Percentiles rank a stretch among this genome's conserved stretches.
Conservation (phyloP, 306 rosid species). For the Cotoneaster glaucophyllus region DNA sequence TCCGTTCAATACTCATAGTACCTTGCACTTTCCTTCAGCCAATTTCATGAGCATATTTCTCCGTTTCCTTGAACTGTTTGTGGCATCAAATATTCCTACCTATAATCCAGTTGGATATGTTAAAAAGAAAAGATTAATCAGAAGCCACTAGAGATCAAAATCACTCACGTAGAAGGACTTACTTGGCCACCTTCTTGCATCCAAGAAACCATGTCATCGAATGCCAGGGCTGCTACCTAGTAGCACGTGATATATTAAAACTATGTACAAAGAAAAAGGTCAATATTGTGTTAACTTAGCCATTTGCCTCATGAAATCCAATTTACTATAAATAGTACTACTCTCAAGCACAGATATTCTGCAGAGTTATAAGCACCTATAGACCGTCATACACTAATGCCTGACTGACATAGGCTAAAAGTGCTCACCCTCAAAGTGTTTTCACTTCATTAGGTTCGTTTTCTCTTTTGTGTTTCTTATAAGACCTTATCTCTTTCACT, state of each 20-base stretch:
- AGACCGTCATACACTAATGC: not conserved
- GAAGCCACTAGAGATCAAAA: slow-evolving; percentile 12
- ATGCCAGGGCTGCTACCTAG: slow-evolving; percentile 99
- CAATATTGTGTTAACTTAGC: slow-evolving; percentile 56
- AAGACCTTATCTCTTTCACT: not conserved
- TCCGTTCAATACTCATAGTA: slow-evolving; percentile 24
- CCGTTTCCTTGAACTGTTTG: slow-evolving; percentile 73
- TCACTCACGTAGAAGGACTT: slow-evolving; percentile 26
- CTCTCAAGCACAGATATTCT: not conserved
- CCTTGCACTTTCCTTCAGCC: slow-evolving; percentile 99
- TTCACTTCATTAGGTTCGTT: not conserved
- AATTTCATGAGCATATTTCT: slow-evolving; percentile 98
- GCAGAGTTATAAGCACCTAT: not conserved
- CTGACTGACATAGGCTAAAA: not conserved
- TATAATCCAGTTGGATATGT: slow-evolving; percentile 27
- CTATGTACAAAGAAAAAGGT: slow-evolving; percentile 68
- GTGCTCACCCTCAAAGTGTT: not conserved
- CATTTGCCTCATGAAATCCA: slow-evolving; percentile 20
- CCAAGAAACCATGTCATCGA: slow-evolving; percentile 99
- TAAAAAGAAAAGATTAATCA: slow-evolving; percentile 10
- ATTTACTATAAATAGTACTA: not conserved
- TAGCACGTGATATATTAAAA: slow-evolving; percentile 93
- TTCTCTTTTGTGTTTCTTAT: not conserved
- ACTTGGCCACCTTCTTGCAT: slow-evolving; percentile 99
- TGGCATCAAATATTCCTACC: slow-evolving; percentile 99